Evolutionary conservation across 179 eudicot species (phyloP), one percentile per base, ranked within the genome.

Genomic region (Silene coronaria): DNA sequence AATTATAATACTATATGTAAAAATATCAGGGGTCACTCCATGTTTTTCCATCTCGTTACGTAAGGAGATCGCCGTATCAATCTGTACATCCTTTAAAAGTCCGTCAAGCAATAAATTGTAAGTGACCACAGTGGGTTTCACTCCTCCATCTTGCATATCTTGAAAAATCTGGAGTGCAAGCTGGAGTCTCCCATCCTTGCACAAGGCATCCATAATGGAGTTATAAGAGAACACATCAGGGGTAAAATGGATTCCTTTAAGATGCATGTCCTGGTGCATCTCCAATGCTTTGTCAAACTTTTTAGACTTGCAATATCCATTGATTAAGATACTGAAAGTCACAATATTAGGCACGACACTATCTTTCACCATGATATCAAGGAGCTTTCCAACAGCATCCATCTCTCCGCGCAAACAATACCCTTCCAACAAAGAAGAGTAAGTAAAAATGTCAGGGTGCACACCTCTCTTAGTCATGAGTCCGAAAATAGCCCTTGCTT

Each of bases 281-380:
- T 45, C 2, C n/a, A 75, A 13, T 11, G 86, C 86, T 66, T 80
- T 57, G 42, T 81, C 80, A 16, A 79, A n/a, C n/a, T n/a, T n/a
- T n/a, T n/a, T n/a, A n/a, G n/a, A n/a, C n/a, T n/a, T n/a, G n/a
- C n/a, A n/a, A n/a, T n/a, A n/a, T n/a, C 89, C 87, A 30, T 79
- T 79, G 13, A 86, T 76, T 21, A 84, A 23, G 14, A 57, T 61
- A 61, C 55, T 82, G 24, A 77, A 83, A 72, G 80, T 79, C 17
- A 83, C 75, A 77, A 78, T 28, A 81, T 79, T 51, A 0, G 85
- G 86, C 70, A 77, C 36, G 73, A 74, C 71, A 55, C 76, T 83
- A 4, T 16, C 23, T 8, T 60, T 64, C 36, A 69, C 69, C 87
- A 87, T 85, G 12, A 71, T 26, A 64, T 71, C 81, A 53, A 70